phyloP scores from a whole-genome alignment of 73 alveolate genomes.

The Breviolum minutum region DNA sequence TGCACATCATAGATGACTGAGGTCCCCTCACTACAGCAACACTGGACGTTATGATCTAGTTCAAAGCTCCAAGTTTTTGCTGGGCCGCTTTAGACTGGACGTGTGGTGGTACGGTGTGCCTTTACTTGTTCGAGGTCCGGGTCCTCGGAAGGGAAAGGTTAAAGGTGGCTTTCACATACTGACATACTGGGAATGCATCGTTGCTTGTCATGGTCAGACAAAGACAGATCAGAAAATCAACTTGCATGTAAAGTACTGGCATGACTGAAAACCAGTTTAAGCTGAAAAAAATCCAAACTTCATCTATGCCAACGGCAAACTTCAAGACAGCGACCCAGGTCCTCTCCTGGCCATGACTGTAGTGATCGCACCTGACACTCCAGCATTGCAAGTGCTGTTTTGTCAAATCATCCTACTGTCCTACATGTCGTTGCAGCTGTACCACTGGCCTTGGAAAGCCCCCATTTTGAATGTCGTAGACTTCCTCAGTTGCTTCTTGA shows the following conservation, averaged over 20 bases:
- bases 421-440: neutral
- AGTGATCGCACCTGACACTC: neutral
- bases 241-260: too few species aligned
- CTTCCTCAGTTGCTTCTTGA: neutral
- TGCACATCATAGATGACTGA: too few species aligned
- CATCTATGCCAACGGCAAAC: too few species aligned
- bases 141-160: neutral
- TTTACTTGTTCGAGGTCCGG: neutral
- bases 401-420: neutral
- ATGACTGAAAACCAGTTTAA: too few species aligned
- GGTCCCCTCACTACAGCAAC: neutral
- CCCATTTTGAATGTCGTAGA: neutral
- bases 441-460: neutral
- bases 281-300: too few species aligned
- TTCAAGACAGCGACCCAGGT: neutral
- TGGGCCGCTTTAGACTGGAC: neutral
- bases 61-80: neutral
- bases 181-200: too few species aligned
- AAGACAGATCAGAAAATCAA: too few species aligned
- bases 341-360: neutral
- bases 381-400: neutral
- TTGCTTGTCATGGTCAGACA: too few species aligned
- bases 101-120: slow-evolving; percentile 5
- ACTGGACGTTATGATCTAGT: neutral
- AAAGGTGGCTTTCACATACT: too few species aligned